Percentiles rank a stretch among this genome's conserved stretches.
Conservation (phyloP, 805 yeast genomes). For the Isabelozyma rhagii region DNA sequence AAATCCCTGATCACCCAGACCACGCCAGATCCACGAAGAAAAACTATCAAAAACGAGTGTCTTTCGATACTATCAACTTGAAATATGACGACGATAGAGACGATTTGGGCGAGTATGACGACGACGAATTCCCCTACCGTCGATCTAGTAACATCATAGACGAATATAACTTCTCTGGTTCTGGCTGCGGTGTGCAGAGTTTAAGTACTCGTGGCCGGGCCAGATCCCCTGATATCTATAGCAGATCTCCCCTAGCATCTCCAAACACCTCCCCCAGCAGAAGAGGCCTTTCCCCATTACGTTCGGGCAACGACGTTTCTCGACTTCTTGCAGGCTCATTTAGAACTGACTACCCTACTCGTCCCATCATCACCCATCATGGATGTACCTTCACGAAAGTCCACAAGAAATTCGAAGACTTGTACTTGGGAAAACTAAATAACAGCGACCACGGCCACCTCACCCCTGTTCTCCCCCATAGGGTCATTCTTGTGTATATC, state of each 20-base stretch:
- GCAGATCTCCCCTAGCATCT: constrained; percentile 5
- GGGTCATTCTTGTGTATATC: constrained; percentile 61
- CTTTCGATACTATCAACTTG: constrained; percentile 53
- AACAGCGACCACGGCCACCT: constrained; percentile 12
- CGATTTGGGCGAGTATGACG: constrained; percentile 15
- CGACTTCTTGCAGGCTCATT: constrained; percentile 1
- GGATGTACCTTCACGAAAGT: constrained; percentile 44
- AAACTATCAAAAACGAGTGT: constrained; percentile 36
- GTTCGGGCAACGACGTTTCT: not conserved
- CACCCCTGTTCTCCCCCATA: constrained; percentile 43
- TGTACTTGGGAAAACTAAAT: constrained; percentile 38
- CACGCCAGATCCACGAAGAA: constrained; percentile 4
- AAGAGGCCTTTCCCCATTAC: constrained; percentile 5
- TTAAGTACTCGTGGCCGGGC: constrained; percentile 8
- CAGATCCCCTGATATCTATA: constrained; percentile 8
- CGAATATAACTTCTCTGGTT: constrained; percentile 2
- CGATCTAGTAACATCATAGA: not conserved
- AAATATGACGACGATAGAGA: constrained; percentile 23
- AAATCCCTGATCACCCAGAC: constrained; percentile 8
- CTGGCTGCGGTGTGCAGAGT: not conserved
- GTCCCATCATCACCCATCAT: constrained; percentile 37
- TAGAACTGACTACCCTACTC: constrained; percentile 31
- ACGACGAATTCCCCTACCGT: constrained; percentile 3
- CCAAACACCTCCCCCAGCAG: constrained; percentile 7
- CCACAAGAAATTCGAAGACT: constrained; percentile 46